phyloP scores from a whole-genome alignment of 805 yeast species.

The Ogataea glucozyma region DNA sequence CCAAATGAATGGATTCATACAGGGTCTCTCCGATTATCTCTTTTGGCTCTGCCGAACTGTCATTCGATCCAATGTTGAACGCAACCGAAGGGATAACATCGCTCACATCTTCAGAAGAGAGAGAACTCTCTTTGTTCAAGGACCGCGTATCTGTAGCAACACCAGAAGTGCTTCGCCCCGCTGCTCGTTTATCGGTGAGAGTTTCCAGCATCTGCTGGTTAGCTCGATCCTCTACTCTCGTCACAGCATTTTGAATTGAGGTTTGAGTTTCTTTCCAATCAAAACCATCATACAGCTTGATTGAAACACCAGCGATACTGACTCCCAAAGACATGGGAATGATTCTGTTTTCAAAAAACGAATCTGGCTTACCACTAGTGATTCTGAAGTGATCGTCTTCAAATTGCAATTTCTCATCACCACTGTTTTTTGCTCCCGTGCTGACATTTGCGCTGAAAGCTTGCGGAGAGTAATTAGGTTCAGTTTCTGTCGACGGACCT shows the following conservation, averaged over 20 bases:
- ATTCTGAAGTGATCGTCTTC: conserved; percentile 27
- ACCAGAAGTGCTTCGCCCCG: neutral
- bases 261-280: conserved; percentile 84
- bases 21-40: conserved; percentile 58
- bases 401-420: conserved; percentile 19
- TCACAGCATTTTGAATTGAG: conserved; percentile 64
- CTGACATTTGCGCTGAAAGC: conserved; percentile 8
- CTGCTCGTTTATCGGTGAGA: neutral
- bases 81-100: neutral
- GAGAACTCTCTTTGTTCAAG: neutral
- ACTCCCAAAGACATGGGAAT: conserved; percentile 36
- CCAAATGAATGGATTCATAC: conserved; percentile 78
- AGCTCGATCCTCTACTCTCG: conserved; percentile 56
- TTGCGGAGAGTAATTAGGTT: conserved; percentile 12
- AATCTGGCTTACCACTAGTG: conserved; percentile 2
- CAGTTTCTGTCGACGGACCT: conserved; percentile 18
- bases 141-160: conserved; percentile 3
- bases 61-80: conserved; percentile 11
- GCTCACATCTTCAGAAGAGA: conserved; percentile 1
- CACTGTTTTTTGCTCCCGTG: conserved; percentile 8
- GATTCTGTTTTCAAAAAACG: conserved; percentile 7
- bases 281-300: conserved; percentile 81
- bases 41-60: conserved; percentile 25
- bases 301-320: conserved; percentile 39
- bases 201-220: conserved; percentile 11